Conservation (phyloP, 345 rosid genomes). For the Lepidium sativum region DNA sequence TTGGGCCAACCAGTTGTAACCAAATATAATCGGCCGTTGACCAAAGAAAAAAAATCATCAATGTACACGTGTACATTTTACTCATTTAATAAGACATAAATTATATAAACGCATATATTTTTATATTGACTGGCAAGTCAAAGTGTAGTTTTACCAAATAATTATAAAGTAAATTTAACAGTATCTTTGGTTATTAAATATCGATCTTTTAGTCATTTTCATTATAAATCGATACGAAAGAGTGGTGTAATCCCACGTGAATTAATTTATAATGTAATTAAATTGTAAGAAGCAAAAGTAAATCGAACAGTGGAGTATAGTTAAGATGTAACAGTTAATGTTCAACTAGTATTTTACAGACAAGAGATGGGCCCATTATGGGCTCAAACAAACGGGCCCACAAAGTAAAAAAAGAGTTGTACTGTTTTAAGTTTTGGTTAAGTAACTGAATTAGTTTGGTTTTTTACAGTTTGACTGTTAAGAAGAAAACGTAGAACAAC, state of each 20-base stretch:
- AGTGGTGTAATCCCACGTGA: no score
- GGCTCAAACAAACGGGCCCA: background rate
- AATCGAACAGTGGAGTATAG: no score
- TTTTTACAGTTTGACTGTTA: slow-evolving; percentile 1
- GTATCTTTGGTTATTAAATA: no score
- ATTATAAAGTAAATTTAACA: no score
- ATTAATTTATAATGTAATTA: no score
- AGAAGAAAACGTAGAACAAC: background rate
- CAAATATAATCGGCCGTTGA: no score
- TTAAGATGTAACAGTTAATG: background rate
- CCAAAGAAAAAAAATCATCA: no score
- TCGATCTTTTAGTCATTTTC: no score
- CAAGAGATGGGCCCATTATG: slow-evolving; percentile 8
- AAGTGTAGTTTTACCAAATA: background rate
- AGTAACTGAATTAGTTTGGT: slow-evolving; percentile 13
- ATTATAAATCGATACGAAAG: no score
- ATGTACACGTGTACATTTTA: background rate
- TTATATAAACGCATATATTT: background rate
- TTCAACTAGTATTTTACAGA: background rate
- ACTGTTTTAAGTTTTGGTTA: slow-evolving; percentile 12
- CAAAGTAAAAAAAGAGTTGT: background rate
- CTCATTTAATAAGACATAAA: background rate
- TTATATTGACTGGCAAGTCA: background rate
- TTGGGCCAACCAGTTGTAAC: no score
- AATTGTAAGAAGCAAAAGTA: no score